Conservation (phyloP, 2,329 filamentous ascomycete genomes). For the Ascochyta viciae-villosae region DNA sequence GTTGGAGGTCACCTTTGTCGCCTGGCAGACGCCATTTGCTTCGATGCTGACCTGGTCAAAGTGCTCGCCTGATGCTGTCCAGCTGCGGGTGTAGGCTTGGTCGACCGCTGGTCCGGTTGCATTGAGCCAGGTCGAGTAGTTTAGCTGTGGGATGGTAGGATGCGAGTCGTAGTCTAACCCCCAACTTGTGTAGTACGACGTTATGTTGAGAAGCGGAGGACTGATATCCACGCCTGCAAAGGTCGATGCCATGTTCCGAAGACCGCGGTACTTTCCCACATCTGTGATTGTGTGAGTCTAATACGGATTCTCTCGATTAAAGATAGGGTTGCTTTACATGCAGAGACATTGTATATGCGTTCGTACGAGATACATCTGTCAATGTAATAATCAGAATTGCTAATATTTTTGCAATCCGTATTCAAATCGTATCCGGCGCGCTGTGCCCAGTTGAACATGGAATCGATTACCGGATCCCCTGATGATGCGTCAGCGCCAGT, state of each 20-base stretch:
- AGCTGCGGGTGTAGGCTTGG: too few species aligned
- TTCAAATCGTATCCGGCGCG: too few species aligned
- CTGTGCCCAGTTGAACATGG: too few species aligned
- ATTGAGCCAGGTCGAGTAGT: not conserved
- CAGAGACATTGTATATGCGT: not conserved
- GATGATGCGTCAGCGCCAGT: too few species aligned
- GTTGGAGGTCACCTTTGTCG: not conserved
- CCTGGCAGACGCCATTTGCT: not conserved
- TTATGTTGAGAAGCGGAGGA: not conserved
- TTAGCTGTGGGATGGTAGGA: not conserved
- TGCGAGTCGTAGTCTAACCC: too few species aligned
- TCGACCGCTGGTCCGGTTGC: too few species aligned
- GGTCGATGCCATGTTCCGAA: not conserved
- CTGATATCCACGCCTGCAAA: not conserved
- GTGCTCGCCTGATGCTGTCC: not conserved
- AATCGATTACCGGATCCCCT: too few species aligned
- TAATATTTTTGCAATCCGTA: too few species aligned
- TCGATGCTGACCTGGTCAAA: not conserved
- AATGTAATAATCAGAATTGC: too few species aligned
- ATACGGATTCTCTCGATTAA: too few species aligned
- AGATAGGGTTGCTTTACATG: not conserved
- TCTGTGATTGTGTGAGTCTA: not conserved
- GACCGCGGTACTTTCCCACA: not conserved
- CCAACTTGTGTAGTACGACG: not conserved
- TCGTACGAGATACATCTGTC: too few species aligned